A percentile compares a stretch with the other conserved stretches of the same genome.
Conservation (phyloP, 2,329 filamentous ascomycete species). For the Boeremia lycopersici region DNA sequence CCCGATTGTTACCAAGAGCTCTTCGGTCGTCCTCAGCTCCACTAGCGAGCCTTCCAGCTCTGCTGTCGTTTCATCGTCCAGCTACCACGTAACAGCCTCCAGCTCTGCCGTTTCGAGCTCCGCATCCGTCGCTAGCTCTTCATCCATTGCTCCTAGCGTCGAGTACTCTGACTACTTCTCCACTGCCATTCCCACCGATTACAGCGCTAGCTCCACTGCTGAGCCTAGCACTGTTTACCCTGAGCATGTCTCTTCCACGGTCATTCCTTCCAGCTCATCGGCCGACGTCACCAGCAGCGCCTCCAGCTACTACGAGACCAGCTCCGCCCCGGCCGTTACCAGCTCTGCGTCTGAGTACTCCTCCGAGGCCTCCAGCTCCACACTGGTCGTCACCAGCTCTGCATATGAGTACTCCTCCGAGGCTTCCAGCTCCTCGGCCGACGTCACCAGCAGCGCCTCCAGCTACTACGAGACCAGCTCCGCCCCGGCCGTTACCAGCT, state of each 20-base stretch:
- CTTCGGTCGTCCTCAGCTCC: conserved; percentile 4
- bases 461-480: conserved; percentile 6
- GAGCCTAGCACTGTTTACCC: conserved; percentile 17
- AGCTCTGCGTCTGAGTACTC: conserved; percentile 1
- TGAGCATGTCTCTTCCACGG: conserved; percentile 10
- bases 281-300: conserved; percentile 7
- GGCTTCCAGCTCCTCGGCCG: conserved; percentile 1
- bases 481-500: neutral
- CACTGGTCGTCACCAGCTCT: neutral
- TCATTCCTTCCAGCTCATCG: conserved; percentile 6
- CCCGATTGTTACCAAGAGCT: conserved; percentile 2
- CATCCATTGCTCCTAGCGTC: conserved; percentile 1
- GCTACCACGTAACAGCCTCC: neutral
- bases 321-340: neutral
- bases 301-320: neutral
- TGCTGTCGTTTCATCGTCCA: neutral
- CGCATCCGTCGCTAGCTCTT: neutral
- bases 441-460: conserved; percentile 11
- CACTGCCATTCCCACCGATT: conserved; percentile 4
- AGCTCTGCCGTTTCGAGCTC: conserved; percentile 6
- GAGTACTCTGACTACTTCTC: conserved; percentile 15
- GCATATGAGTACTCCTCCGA: neutral
- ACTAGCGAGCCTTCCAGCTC: conserved; percentile 10
- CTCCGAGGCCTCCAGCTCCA: conserved; percentile 1
- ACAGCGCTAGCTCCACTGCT: conserved; percentile 8